Evolutionary conservation across 164 flowering plant genomes (phyloP).

Genomic region (Euptelea pleiosperma): DNA sequence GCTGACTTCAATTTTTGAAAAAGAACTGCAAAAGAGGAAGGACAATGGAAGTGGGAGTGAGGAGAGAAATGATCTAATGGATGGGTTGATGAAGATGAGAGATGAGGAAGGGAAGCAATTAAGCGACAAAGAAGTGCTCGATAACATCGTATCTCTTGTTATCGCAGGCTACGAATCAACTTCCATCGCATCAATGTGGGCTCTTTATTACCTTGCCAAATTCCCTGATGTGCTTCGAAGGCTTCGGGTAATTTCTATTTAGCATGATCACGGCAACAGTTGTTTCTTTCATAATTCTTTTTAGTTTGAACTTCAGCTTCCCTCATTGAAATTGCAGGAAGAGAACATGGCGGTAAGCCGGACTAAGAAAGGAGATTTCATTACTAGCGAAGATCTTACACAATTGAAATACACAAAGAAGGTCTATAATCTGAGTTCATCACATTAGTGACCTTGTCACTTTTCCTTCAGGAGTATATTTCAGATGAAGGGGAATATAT

Average conservation of each 20-base stretch:
- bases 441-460: too few species aligned
- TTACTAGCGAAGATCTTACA: constrained; percentile 38
- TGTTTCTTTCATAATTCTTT: too few species aligned
- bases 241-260: constrained; percentile 41
- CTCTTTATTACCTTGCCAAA: constrained; percentile 50
- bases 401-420: constrained; percentile 41
- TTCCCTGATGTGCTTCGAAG: constrained; percentile 44
- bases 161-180: constrained; percentile 50
- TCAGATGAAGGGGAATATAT: too few species aligned
- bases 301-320: too few species aligned
- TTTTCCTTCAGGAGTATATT: too few species aligned
- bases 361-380: constrained; percentile 30
- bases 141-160: constrained; percentile 44
- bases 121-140: constrained; percentile 47
- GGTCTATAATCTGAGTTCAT: constrained; percentile 19
- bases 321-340: constrained; percentile 28
- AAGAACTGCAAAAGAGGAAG: constrained; percentile 41
- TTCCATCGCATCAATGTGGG: constrained; percentile 44
- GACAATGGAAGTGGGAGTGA: background rate
- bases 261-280: too few species aligned
- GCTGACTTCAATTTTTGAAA: constrained; percentile 27
- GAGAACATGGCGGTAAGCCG: constrained; percentile 32
- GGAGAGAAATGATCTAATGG: constrained; percentile 45
- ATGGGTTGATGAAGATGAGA: constrained; percentile 38
- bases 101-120: constrained; percentile 47